Conservation (phyloP, 192 early-diverging fungal species). For the Rhizophagus prolifer region DNA sequence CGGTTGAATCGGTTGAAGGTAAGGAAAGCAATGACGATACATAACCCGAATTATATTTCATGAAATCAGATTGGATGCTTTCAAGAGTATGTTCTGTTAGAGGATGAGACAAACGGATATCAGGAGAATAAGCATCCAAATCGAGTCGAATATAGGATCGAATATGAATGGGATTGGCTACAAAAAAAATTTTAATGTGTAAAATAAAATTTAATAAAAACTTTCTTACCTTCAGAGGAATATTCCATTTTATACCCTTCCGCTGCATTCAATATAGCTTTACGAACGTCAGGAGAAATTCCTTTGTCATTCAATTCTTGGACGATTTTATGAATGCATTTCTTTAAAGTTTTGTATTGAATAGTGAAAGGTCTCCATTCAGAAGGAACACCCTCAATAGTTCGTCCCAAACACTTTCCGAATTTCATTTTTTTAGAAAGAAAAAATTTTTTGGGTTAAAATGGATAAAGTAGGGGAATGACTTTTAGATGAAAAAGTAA, state of each 20-base stretch:
- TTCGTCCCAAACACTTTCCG: slow-evolving; percentile 65
- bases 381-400: slow-evolving; percentile 64
- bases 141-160: neutral
- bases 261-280: slow-evolving; percentile 20
- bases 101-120: neutral
- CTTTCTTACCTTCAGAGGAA: neutral
- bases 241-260: slow-evolving; percentile 39
- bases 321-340: slow-evolving; percentile 68
- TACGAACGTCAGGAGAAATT: slow-evolving; percentile 39
- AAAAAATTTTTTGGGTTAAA: neutral
- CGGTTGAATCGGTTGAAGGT: neutral
- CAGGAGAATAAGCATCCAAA: neutral
- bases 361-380: slow-evolving; percentile 75
- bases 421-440: slow-evolving; percentile 64
- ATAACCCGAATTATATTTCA: neutral
- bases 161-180: neutral
- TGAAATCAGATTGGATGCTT: neutral
- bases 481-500: neutral
- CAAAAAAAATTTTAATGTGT: neutral
- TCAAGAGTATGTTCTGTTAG: neutral
- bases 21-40: neutral
- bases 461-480: neutral
- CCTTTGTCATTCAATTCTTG: slow-evolving; percentile 61
- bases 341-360: slow-evolving; percentile 75
- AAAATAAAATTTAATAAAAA: neutral